Conservation (phyloP, 306 rosid species). For the Lupinus albus region DNA sequence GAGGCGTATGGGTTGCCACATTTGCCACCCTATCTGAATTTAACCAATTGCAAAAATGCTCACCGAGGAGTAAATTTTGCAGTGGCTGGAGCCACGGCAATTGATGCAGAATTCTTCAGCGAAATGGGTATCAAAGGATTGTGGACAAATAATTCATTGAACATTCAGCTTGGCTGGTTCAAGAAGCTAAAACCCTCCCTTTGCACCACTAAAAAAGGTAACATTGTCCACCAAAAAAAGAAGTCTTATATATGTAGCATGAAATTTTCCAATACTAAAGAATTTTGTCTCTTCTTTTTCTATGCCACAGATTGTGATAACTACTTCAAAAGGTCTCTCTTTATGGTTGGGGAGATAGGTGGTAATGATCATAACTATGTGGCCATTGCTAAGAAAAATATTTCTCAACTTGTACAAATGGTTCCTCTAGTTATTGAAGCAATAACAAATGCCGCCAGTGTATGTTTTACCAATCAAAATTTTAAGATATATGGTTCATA, state of each 20-base stretch:
- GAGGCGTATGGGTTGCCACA: constrained; percentile 65
- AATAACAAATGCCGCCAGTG: constrained; percentile 50
- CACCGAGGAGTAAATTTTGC: constrained; percentile 68
- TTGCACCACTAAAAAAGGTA: constrained; percentile 62
- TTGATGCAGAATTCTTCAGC: constrained; percentile 56
- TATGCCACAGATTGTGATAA: constrained; percentile 57
- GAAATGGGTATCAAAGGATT: constrained; percentile 36
- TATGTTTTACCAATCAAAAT: constrained; percentile 35
- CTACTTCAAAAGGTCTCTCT: constrained; percentile 61
- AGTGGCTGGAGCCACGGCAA: constrained; percentile 78
- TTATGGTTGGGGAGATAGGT: constrained; percentile 79
- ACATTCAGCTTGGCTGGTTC: constrained; percentile 74
- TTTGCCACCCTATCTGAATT: constrained; percentile 61
- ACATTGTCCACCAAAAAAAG: not conserved
- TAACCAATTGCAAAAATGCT: constrained; percentile 36
- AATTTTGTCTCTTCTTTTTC: not conserved
- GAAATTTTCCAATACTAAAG: not conserved
- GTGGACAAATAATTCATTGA: constrained; percentile 60
- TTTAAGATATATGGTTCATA: not conserved
- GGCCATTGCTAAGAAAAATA: constrained; percentile 47
- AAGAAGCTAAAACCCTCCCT: constrained; percentile 61
- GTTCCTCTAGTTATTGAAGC: constrained; percentile 58
- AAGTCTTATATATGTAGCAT: not conserved
- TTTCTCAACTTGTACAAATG: constrained; percentile 45
- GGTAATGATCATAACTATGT: constrained; percentile 77